A percentile compares a stretch with the other conserved stretches of the same genome.
Conservation (phyloP, 306 rosid species). For the Phaseolus lunatus region DNA sequence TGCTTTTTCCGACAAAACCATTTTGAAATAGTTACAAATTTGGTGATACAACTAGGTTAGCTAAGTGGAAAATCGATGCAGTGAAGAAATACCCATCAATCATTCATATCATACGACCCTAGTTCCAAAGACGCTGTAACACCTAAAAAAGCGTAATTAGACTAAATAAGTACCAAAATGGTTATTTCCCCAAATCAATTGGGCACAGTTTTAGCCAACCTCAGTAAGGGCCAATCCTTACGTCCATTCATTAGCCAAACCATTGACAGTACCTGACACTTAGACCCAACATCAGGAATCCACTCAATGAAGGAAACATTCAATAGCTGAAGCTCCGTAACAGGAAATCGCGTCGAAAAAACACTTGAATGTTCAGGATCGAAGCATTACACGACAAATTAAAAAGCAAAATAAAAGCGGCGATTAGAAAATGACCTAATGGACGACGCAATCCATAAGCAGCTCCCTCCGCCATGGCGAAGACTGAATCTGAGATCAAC, state of each 20-base stretch:
- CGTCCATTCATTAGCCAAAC: constrained; percentile 16
- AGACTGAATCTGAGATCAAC: constrained; percentile 57
- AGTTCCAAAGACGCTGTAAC: background rate
- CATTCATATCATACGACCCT: constrained; percentile 6
- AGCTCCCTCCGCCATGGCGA: constrained; percentile 78
- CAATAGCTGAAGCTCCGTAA: constrained; percentile 4
- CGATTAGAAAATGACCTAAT: constrained; percentile 62
- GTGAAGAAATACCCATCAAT: constrained; percentile 1
- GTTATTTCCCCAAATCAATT: constrained; percentile 32
- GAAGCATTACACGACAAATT: constrained; percentile 2
- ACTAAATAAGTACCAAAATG: constrained; percentile 11
- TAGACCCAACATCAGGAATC: constrained; percentile 2
- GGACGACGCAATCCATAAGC: constrained; percentile 72
- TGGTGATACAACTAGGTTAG: background rate
- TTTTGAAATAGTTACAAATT: constrained; percentile 14
- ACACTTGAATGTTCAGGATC: constrained; percentile 22
- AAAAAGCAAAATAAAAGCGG: background rate
- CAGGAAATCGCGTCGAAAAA: background rate
- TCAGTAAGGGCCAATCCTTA: background rate
- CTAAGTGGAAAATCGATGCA: constrained; percentile 16
- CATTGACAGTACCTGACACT: constrained; percentile 38
- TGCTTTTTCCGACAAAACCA: constrained; percentile 10
- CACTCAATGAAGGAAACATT: constrained; percentile 31
- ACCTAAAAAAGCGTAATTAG: constrained; percentile 24
- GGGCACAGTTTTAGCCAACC: constrained; percentile 10